Percentiles rank a stretch among this genome's conserved stretches.
Conservation (phyloP, 805 yeast species). For the Metschnikowia gruessii region DNA sequence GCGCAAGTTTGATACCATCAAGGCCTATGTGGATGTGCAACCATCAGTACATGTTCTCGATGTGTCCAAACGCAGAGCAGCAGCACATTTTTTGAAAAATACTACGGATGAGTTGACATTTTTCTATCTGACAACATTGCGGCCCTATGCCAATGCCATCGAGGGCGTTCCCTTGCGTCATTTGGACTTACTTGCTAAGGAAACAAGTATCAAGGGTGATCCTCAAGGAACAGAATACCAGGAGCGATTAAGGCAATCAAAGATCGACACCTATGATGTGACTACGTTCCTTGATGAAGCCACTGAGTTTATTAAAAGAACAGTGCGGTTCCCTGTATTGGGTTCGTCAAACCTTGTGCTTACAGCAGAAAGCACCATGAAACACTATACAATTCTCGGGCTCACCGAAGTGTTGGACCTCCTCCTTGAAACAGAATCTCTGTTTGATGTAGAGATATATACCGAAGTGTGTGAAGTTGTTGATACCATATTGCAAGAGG, state of each 20-base stretch:
- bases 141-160: constrained; percentile 13
- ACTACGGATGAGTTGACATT: constrained; percentile 11
- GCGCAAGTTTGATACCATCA: constrained; percentile 7
- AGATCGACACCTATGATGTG: constrained; percentile 10
- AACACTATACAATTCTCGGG: constrained; percentile 17
- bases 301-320: neutral
- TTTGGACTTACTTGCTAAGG: constrained; percentile 5
- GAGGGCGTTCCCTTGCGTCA: constrained; percentile 17
- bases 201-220: constrained; percentile 7
- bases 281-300: constrained; percentile 9
- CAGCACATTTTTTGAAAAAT: constrained; percentile 8
- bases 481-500: constrained; percentile 13
- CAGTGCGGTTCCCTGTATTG: constrained; percentile 10
- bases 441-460: neutral
- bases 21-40: constrained; percentile 6
- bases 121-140: constrained; percentile 19
- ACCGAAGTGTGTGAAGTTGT: constrained; percentile 7
- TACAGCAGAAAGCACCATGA: constrained; percentile 14
- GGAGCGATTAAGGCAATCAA: constrained; percentile 1
- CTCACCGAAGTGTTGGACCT: constrained; percentile 13
- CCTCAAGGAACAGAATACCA: constrained; percentile 17
- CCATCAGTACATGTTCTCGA: constrained; percentile 12
- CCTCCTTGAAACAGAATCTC: constrained; percentile 2
- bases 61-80: constrained; percentile 14
- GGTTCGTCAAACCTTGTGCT: constrained; percentile 7